Evolutionary conservation across 495 filamentous ascomycete species (phyloP).

Genomic region (Talaromyces ruber): DNA sequence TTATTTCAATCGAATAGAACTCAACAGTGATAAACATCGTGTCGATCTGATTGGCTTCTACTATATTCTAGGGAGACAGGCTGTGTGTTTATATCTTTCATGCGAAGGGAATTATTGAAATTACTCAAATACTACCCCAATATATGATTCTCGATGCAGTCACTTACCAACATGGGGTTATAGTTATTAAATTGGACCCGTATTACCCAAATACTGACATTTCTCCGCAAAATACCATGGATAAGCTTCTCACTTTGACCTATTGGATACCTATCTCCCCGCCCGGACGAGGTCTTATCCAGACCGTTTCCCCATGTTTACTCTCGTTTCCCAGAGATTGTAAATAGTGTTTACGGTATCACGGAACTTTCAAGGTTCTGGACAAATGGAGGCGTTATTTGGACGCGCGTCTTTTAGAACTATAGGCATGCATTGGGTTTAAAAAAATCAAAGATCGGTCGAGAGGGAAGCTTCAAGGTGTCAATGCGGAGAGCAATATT

Average conservation of each 20-base stretch:
- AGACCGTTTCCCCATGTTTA: background rate
- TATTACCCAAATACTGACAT: background rate
- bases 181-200: background rate
- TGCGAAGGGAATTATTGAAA: too few relatives aligned
- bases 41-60: too few relatives aligned
- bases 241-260: background rate
- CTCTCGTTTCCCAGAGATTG: background rate
- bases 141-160: too few relatives aligned
- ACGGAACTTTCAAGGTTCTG: background rate
- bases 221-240: background rate
- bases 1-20: too few relatives aligned
- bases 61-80: too few relatives aligned
- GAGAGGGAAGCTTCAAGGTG: background rate
- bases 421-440: background rate
- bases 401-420: background rate
- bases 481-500: background rate
- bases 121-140: too few relatives aligned
- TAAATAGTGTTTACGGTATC: background rate
- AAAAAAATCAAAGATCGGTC: background rate
- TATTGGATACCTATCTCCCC: background rate
- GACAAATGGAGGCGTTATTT: background rate
- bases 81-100: too few relatives aligned
- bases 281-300: background rate
- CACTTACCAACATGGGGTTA: too few relatives aligned
- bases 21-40: too few relatives aligned